Conservation (phyloP, 768 basidiomycete species). For the Tricholoma furcatifolium region DNA sequence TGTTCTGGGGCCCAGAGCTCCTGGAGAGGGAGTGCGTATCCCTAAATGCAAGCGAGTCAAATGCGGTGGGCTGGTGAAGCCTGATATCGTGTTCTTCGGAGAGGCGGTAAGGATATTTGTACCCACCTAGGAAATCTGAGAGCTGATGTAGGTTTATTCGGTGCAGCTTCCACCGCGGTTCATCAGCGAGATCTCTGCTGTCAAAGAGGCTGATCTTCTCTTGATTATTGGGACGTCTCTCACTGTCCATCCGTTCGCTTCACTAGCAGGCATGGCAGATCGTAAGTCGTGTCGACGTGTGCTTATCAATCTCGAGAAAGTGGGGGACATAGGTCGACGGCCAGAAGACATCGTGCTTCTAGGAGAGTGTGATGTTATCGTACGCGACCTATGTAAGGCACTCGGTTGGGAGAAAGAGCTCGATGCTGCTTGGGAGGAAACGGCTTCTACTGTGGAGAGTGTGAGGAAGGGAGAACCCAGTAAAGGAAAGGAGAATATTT, state of each 20-base stretch:
- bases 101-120: conserved; percentile 52
- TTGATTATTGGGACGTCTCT: conserved; percentile 92
- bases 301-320: conserved; percentile 85
- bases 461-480: conserved; percentile 11
- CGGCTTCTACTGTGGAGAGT: conserved; percentile 25
- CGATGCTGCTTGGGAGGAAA: conserved; percentile 51
- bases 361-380: conserved; percentile 70
- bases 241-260: conserved; percentile 85
- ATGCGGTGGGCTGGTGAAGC: conserved; percentile 80
- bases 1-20: conserved; percentile 6
- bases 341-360: conserved; percentile 62
- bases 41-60: conserved; percentile 52
- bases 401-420: conserved; percentile 78
- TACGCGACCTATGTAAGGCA: conserved; percentile 57
- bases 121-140: not conserved
- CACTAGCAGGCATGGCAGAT: conserved; percentile 59
- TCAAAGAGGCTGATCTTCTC: conserved; percentile 77
- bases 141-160: not conserved
- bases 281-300: conserved; percentile 63
- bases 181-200: conserved; percentile 47
- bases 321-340: conserved; percentile 60
- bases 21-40: conserved; percentile 48
- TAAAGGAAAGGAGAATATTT: conserved; percentile 27
- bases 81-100: conserved; percentile 96
- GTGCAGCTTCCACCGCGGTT: conserved; percentile 75